Percentiles rank a stretch among this genome's conserved stretches.
Conservation (phyloP, 805 yeast genomes). For the Saccharomycopsis olivae region DNA sequence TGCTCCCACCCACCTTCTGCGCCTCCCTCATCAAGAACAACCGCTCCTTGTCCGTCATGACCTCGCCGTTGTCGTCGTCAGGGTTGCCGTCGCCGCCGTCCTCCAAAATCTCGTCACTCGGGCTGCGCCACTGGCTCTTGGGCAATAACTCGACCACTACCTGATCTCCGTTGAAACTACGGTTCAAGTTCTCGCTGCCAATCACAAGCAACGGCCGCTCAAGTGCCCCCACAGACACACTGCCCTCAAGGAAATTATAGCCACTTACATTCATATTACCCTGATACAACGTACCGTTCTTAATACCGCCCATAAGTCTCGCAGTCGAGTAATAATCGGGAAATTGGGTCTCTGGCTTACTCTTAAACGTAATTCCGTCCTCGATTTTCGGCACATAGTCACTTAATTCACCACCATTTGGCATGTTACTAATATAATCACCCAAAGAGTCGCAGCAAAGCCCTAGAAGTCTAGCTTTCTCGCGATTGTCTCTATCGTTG, state of each 20-base stretch:
- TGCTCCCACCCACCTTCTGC: constrained; percentile 42
- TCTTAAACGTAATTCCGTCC: constrained; percentile 25
- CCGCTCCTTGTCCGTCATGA: constrained; percentile 62
- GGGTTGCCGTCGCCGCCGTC: constrained; percentile 54
- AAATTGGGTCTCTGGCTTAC: constrained; percentile 41
- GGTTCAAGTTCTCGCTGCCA: constrained; percentile 77
- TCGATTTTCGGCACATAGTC: constrained; percentile 64
- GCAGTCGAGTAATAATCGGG: constrained; percentile 74
- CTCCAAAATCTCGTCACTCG: constrained; percentile 70
- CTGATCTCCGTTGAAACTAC: constrained; percentile 86
- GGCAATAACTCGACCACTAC: constrained; percentile 89
- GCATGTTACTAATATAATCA: constrained; percentile 60
- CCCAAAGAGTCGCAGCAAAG: constrained; percentile 39
- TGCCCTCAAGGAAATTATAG: constrained; percentile 83
- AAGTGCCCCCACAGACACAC: constrained; percentile 58
- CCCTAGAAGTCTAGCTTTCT: constrained; percentile 44
- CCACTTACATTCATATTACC: constrained; percentile 74
- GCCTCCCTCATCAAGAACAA: constrained; percentile 71
- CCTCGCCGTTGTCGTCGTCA: constrained; percentile 32
- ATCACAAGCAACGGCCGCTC: constrained; percentile 72
- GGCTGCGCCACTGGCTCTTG: constrained; percentile 76
- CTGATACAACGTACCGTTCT: constrained; percentile 77
- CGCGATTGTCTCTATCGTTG: constrained; percentile 63
- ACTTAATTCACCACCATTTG: constrained; percentile 61
- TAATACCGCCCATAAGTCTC: constrained; percentile 82